Percentiles rank a stretch among this genome's conserved stretches.
Evolutionary conservation across 768 basidiomycete species (phyloP).

Genomic region (Cantharellus cinnabarinus): DNA sequence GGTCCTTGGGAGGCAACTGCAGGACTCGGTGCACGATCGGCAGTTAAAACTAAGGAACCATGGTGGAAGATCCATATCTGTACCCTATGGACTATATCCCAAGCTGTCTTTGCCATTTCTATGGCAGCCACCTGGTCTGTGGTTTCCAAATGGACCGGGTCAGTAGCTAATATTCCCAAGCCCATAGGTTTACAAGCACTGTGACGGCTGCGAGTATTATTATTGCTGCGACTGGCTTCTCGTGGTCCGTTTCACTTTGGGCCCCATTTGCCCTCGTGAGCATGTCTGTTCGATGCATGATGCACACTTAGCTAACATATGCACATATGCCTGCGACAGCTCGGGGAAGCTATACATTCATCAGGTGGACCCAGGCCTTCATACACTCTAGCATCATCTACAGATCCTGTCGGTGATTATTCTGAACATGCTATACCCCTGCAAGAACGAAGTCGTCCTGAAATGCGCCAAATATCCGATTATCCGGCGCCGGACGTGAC

Average conservation of each 20-base stretch:
- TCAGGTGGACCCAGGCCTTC: background rate
- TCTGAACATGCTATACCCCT: background rate
- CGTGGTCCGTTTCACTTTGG: conserved; percentile 90
- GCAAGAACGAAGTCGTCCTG: background rate
- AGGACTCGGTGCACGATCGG: background rate
- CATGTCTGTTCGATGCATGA: conserved; percentile 4
- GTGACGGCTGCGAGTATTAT: conserved; percentile 55
- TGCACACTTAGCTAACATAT: background rate
- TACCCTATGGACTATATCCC: conserved; percentile 58
- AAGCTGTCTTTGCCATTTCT: conserved; percentile 47
- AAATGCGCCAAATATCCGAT: background rate
- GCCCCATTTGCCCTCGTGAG: conserved; percentile 45
- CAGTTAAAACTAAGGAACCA: conserved; percentile 4
- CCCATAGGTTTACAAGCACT: conserved; percentile 35
- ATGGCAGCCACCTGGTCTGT: conserved; percentile 76
- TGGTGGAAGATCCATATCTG: conserved; percentile 28
- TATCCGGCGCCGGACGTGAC: background rate
- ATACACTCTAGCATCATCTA: background rate
- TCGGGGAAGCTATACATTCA: conserved; percentile 53
- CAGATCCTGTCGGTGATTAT: background rate
- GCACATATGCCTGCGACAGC: conserved; percentile 21
- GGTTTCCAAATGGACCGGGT: background rate
- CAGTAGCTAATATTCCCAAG: no score
- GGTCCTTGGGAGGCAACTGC: background rate
- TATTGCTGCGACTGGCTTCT: conserved; percentile 63